Evolutionary conservation across 2,329 filamentous ascomycete species (phyloP).

Genomic region (Alternaria panax): DNA sequence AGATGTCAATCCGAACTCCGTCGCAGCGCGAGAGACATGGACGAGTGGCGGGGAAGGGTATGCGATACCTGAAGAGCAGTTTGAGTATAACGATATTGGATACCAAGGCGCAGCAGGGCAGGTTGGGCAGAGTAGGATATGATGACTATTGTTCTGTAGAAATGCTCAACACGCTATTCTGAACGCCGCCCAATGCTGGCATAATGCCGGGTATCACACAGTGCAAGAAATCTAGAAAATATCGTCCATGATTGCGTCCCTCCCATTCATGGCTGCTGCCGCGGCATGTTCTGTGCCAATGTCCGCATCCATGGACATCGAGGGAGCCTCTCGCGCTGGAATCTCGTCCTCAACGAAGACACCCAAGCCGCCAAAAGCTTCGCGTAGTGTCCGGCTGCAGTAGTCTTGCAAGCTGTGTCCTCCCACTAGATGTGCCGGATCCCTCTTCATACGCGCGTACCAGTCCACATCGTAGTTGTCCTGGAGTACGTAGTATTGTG

Average conservation of each 20-base stretch:
- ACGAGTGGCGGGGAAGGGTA: constrained; percentile 47
- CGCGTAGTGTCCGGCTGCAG: constrained; percentile 79
- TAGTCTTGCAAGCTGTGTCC: constrained; percentile 88
- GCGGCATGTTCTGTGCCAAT: constrained; percentile 47
- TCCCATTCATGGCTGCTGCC: constrained; percentile 66
- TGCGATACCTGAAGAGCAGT: constrained; percentile 53
- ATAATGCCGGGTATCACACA: constrained; percentile 46
- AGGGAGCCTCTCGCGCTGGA: constrained; percentile 50
- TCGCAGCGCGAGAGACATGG: constrained; percentile 14
- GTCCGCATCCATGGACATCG: constrained; percentile 42
- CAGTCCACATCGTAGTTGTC: constrained; percentile 77
- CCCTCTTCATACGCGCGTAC: constrained; percentile 71
- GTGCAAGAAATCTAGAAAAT: constrained; percentile 45
- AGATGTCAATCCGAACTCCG: constrained; percentile 38
- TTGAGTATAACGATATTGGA: constrained; percentile 52
- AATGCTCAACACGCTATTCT: not conserved
- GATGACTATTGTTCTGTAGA: not conserved
- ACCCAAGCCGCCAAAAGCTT: constrained; percentile 88
- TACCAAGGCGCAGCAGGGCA: constrained; percentile 49
- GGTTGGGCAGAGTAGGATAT: constrained; percentile 20
- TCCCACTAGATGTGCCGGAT: constrained; percentile 73
- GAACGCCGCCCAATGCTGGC: constrained; percentile 41
- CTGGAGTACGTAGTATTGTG: constrained; percentile 72
- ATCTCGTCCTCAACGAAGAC: constrained; percentile 84
- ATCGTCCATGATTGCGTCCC: constrained; percentile 56